A percentile compares a stretch with the other conserved stretches of the same genome.
These are phyloP conservation scores for Sinapis alba DNA, from an alignment of 441 rosid genomes.

Conservation along the genomic window DNA sequence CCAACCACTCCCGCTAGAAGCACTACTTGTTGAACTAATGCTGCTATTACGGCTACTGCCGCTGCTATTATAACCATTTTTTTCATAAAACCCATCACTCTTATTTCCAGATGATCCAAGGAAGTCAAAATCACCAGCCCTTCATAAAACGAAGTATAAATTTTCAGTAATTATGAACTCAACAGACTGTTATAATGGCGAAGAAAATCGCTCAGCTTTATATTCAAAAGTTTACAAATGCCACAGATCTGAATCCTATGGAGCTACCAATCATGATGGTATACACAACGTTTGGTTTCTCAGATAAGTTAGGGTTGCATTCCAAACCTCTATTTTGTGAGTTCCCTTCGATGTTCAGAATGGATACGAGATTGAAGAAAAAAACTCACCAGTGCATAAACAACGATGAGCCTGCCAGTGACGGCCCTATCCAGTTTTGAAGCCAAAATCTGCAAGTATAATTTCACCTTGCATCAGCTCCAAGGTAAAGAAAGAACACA, in stretches of 20 bases:
- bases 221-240: constrained; percentile 17
- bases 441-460: constrained; percentile 91
- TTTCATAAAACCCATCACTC: constrained; percentile 57
- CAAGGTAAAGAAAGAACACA: constrained; percentile 31
- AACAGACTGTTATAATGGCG: constrained; percentile 9
- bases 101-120: constrained; percentile 72
- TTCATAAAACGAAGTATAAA: constrained; percentile 40
- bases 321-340: constrained; percentile 3
- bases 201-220: neutral
- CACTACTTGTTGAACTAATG: constrained; percentile 87
- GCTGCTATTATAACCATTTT: constrained; percentile 77
- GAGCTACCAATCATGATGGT: constrained; percentile 17
- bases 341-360: constrained; percentile 10
- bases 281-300: neutral
- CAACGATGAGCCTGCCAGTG: constrained; percentile 83
- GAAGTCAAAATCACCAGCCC: constrained; percentile 77
- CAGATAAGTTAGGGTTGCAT: neutral
- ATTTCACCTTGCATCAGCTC: constrained; percentile 37
- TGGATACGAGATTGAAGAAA: constrained; percentile 19
- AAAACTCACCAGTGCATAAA: constrained; percentile 91
- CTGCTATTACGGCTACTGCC: constrained; percentile 98
- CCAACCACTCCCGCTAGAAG: constrained; percentile 91
- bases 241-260: constrained; percentile 15
- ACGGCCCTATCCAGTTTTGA: constrained; percentile 99
- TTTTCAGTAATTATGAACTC: constrained; percentile 26